Evolutionary conservation across 495 filamentous ascomycete genomes (phyloP), one percentile per base, ranked within the genome.

Genomic region (Trichocladium antarcticum): DNA sequence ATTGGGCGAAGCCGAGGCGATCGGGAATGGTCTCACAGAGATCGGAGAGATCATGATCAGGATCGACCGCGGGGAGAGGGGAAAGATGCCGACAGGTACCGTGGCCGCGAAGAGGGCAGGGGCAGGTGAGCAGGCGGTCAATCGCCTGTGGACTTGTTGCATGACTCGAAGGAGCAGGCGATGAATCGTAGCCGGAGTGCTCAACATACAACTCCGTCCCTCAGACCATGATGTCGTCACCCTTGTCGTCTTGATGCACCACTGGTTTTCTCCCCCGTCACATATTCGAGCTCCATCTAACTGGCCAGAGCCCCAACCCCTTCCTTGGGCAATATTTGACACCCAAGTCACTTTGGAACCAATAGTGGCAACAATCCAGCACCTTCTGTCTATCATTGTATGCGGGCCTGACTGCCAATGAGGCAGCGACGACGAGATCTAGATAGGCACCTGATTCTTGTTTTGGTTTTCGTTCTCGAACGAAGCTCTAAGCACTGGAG

Each of bases 11-110:
- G 47, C 16, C 43, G 58, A 22, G 59, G 61, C 43, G 58, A 61
- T 27, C 57, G 60, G 20, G 45, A 58, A 27, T 31, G 50, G 40
- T 21, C 54, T 37, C 49, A 49, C 40, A 48, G 51, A 48, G 54
- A 53, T 41, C 48, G 62, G 19, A 48, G 56, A 22, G 54, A 58
- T 28, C 35, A 45, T 16, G 55, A 53, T 53, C 52, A 49, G 6
- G 54, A 57, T 40, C 37, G 55, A 12, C n/a, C n/a, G n/a, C n/a
- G n/a, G n/a, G 51, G 43, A 5, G 39, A 9, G 6, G 14, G 17
- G 5, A 32, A 17, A 14, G 41, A 34, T 7, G 40, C 44, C 24
- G 51, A 56, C 40, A 49, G 50, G 37, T 36, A 57, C 43, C 49
- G 45, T 11, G 49, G 45, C 22, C 50, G 55, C 2, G 52, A 46